Evolutionary conservation across 345 rosid species (phyloP).

Genomic region (Citrus glauca): DNA sequence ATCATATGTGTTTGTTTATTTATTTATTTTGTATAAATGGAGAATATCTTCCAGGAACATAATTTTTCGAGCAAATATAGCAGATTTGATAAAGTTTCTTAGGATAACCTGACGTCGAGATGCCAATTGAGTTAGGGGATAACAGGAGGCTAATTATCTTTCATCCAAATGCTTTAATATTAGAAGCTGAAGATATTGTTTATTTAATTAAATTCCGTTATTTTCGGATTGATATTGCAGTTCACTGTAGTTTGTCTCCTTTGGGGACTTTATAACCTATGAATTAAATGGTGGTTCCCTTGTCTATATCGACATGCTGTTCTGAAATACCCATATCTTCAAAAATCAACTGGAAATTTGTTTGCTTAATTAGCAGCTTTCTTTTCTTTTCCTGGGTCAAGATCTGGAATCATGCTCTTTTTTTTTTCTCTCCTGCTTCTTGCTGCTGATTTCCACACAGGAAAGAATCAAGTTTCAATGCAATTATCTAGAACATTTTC

Average conservation of each 20-base stretch:
- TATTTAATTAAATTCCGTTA: background rate
- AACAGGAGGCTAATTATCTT: background rate
- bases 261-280: background rate
- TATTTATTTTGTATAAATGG: background rate
- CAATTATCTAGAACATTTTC: conserved; percentile 57
- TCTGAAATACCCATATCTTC: background rate
- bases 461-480: conserved; percentile 59
- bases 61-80: background rate
- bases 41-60: background rate
- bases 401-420: background rate
- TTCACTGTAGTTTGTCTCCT: background rate
- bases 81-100: no score
- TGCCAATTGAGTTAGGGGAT: no score
- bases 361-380: background rate
- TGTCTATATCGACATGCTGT: background rate
- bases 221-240: background rate
- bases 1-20: background rate
- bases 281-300: background rate
- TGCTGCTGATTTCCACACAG: conserved; percentile 30
- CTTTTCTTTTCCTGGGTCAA: background rate
- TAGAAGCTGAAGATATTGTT: background rate
- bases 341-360: background rate
- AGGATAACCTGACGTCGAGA: no score
- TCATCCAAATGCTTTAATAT: background rate
- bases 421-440: no score